Evolutionary conservation across 495 filamentous ascomycete genomes (phyloP).

Genomic region (Hypomontagnella monticulosa): DNA sequence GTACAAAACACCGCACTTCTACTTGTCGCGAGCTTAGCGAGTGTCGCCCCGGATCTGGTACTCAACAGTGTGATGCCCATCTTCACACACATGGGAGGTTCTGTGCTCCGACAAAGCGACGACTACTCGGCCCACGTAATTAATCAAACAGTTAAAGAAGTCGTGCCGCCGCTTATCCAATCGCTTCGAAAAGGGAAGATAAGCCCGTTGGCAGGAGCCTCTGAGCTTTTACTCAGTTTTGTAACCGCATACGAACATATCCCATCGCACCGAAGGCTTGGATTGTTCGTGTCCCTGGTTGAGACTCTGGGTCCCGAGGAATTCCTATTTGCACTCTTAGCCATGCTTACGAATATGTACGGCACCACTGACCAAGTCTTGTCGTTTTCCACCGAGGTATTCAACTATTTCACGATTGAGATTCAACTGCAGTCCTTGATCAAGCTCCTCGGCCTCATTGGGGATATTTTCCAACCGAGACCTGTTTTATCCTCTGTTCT

Average conservation of each 20-base stretch:
- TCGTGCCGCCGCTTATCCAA: slow-evolving; percentile 89
- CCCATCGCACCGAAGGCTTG: slow-evolving; percentile 80
- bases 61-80: slow-evolving; percentile 98
- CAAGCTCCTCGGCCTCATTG: slow-evolving; percentile 75
- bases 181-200: slow-evolving; percentile 82
- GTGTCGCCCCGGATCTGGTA: slow-evolving; percentile 84
- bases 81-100: slow-evolving; percentile 96
- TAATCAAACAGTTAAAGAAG: slow-evolving; percentile 84
- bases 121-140: slow-evolving; percentile 96
- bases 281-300: slow-evolving; percentile 81
- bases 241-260: slow-evolving; percentile 95
- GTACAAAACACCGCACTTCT: slow-evolving; percentile 92
- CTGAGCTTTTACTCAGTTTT: slow-evolving; percentile 90
- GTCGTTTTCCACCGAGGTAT: slow-evolving; percentile 64
- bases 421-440: slow-evolving; percentile 74
- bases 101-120: slow-evolving; percentile 86
- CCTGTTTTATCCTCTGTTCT: slow-evolving; percentile 72
- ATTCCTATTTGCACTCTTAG: slow-evolving; percentile 76
- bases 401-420: slow-evolving; percentile 66
- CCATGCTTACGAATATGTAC: slow-evolving; percentile 78
- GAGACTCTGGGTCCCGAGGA: slow-evolving; percentile 84
- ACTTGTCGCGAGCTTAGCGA: slow-evolving; percentile 84
- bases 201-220: slow-evolving; percentile 78
- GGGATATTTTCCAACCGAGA: slow-evolving; percentile 76
- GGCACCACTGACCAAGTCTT: slow-evolving; percentile 59